Conservation (phyloP, 345 rosid genomes). For the Corchorus capsularis region DNA sequence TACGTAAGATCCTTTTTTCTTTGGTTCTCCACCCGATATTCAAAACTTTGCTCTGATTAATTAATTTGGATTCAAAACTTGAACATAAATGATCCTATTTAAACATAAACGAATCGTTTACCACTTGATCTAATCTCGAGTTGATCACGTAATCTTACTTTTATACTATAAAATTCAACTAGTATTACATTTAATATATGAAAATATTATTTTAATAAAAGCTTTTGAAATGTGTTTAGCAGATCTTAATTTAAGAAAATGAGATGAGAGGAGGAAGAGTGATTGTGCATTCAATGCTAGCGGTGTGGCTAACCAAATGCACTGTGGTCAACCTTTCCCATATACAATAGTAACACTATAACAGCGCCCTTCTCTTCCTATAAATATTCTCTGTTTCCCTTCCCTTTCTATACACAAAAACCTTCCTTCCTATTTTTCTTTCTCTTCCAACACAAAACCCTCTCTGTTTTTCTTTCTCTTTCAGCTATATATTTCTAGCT, state of each 20-base stretch:
- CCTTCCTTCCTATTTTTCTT: not conserved
- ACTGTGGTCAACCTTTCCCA: constrained; percentile 23
- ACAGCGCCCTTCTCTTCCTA: constrained; percentile 18
- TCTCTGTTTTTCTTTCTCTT: constrained; percentile 10
- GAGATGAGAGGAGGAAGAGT: not conserved
- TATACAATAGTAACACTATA: not conserved
- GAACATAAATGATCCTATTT: too few species aligned
- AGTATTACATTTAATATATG: too few species aligned
- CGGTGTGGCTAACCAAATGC: constrained; percentile 39
- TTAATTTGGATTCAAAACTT: too few species aligned
- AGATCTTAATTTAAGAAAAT: not conserved
- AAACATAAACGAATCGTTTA: too few species aligned
- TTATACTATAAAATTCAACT: too few species aligned
- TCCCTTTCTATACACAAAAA: constrained; percentile 18
- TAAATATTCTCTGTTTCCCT: constrained; percentile 36
- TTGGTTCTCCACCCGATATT: too few species aligned
- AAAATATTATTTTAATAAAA: not conserved
- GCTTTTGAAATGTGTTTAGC: not conserved
- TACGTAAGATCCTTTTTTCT: too few species aligned
- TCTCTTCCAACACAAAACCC: not conserved
- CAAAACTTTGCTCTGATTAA: too few species aligned
- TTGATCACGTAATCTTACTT: too few species aligned
- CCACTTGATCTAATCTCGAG: too few species aligned
- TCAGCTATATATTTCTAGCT: not conserved
- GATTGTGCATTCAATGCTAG: constrained; percentile 38